Evolutionary conservation across 306 rosid species (phyloP), one percentile per base, ranked within the genome.

Genomic region (Fragaria nilgerrensis): DNA sequence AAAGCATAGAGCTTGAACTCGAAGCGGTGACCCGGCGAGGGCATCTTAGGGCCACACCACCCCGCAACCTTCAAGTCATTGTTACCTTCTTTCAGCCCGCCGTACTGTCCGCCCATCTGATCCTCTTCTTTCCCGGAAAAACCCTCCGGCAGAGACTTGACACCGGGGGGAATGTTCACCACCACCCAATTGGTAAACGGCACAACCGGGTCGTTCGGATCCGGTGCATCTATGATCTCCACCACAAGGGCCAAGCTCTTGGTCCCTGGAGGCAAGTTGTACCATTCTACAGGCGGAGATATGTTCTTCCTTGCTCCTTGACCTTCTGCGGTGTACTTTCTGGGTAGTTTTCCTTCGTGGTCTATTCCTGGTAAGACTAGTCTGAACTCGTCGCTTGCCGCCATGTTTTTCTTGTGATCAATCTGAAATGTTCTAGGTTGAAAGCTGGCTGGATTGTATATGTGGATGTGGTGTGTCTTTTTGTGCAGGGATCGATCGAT

Each of bases 281-380:
- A 94, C 97, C 96, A 94, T 73, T 94, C 98, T 27, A 92, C 37
- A 0, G 97, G 96, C 3, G 98, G 98, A 3, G 98, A 94, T 66
- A 83, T 79, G 82, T 94, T 87, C 82, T 79, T 92, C 80, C 78
- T 75, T 0, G 97, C 93, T 0, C 98, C 98, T 37, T 92, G 98
- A 0, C 97, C 97, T 78, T 89, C 96, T 5, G 67, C 82, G 0
- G 96, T 90, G 87, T 84, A 79, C 63, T 92, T 78, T 72, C 97
- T 75, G 0, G 93, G 97, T 12, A 94, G 12, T 76, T 81, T 86
- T 2, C 92, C 98, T 27, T 83, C 93, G 32, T 85, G 85, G 81
- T 59, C 73, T 75, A 94, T 84, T 0, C 78, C 25, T 0, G 95
- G 86, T 7, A 89, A 90, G 10, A 77, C 91, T 76, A 94, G n/a